These are phyloP conservation scores for Yamadazyma kitorensis DNA, from an alignment of 805 yeast genomes.

Conservation along the genomic window DNA sequence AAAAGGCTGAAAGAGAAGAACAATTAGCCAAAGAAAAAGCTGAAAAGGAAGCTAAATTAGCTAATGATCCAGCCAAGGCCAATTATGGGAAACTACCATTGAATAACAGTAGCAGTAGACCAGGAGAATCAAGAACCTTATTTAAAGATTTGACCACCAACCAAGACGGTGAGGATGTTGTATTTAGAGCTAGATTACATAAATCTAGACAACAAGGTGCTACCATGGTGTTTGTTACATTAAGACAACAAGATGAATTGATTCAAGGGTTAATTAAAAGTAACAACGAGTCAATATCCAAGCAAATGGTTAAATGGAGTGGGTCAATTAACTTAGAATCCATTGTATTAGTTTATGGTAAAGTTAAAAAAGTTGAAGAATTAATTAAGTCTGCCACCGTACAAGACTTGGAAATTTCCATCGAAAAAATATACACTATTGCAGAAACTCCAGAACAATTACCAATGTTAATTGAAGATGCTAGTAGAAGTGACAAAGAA, in stretches of 20 bases:
- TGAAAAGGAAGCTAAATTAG: conserved; percentile 62
- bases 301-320: conserved; percentile 97
- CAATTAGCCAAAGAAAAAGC: conserved; percentile 85
- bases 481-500: conserved; percentile 89
- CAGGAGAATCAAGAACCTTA: conserved; percentile 62
- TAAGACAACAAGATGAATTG: conserved; percentile 83
- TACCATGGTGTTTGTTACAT: conserved; percentile 83
- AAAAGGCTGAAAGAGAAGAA: conserved; percentile 90
- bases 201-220: conserved; percentile 94
- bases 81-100: conserved; percentile 89
- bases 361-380: conserved; percentile 79
- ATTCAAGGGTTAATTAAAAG: conserved; percentile 85
- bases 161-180: conserved; percentile 71
- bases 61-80: conserved; percentile 81
- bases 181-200: conserved; percentile 92
- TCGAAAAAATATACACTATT: conserved; percentile 70
- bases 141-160: conserved; percentile 56
- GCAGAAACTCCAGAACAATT: conserved; percentile 88
- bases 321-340: conserved; percentile 82
- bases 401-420: conserved; percentile 82
- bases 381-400: conserved; percentile 87
- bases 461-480: conserved; percentile 95
- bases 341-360: conserved; percentile 88
- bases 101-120: conserved; percentile 69
- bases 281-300: conserved; percentile 71